A percentile compares a stretch with the other conserved stretches of the same genome.
Evolutionary conservation across 2,329 filamentous ascomycete genomes (phyloP).

Genomic region (Claviceps fusiformis): DNA sequence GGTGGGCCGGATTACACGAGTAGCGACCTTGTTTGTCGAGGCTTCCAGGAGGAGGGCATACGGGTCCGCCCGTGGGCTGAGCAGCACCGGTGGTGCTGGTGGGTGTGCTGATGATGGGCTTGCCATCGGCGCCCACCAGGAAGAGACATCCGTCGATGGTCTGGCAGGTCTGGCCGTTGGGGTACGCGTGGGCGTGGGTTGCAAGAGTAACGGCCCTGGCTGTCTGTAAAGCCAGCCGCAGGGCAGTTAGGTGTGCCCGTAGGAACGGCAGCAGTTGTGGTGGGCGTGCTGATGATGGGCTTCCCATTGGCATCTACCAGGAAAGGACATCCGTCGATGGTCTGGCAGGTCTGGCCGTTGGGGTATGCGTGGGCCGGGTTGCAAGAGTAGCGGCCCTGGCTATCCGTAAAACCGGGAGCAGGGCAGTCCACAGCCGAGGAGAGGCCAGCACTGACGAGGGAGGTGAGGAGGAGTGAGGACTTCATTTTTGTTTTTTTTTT

Average conservation of each 20-base stretch:
- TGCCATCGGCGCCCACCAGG: slow-evolving; percentile 3
- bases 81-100: not conserved
- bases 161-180: slow-evolving; percentile 9
- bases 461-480: not conserved
- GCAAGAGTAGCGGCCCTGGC: slow-evolving; percentile 7
- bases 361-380: slow-evolving; percentile 8
- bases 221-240: slow-evolving; percentile 4
- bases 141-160: slow-evolving; percentile 8
- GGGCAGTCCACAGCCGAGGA: slow-evolving; percentile 1
- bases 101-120: not conserved
- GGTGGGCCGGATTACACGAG: slow-evolving; percentile 11
- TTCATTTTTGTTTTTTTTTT: not conserved
- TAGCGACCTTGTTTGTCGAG: slow-evolving; percentile 9
- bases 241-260: not conserved
- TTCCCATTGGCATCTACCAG: not conserved
- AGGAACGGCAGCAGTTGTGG: not conserved
- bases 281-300: not conserved
- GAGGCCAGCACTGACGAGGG: not conserved
- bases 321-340: slow-evolving; percentile 5
- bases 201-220: slow-evolving; percentile 10
- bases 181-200: slow-evolving; percentile 12
- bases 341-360: slow-evolving; percentile 4
- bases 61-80: not conserved
- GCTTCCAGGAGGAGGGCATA: not conserved
- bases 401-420: slow-evolving; percentile 5